A percentile compares a stretch with the other conserved stretches of the same genome.
phyloP scores from a whole-genome alignment of 108 stramenopile species.

The Thalassiosira profunda region DNA sequence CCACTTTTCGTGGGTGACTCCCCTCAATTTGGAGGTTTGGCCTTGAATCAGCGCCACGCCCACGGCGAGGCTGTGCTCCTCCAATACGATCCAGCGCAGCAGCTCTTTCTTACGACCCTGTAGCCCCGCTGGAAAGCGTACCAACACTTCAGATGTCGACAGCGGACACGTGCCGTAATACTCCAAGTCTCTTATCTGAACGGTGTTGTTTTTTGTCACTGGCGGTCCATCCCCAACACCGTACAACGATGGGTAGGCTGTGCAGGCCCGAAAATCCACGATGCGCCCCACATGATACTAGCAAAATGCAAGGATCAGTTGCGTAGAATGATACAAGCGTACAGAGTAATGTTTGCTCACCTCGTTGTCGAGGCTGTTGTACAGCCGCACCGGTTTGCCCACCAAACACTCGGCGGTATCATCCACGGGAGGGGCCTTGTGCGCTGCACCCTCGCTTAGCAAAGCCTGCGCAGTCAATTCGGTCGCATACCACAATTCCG shows the following conservation, averaged over 20 bases:
- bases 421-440: not conserved
- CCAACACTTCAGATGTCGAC: constrained; percentile 63
- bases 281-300: constrained; percentile 83
- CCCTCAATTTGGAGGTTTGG: constrained; percentile 17
- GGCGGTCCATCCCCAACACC: not conserved
- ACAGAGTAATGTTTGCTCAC: too few relatives aligned
- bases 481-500: constrained; percentile 42
- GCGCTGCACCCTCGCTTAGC: not conserved
- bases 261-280: constrained; percentile 50
- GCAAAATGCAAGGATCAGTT: too few relatives aligned
- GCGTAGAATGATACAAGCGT: too few relatives aligned
- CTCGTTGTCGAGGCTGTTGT: constrained; percentile 67
- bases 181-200: constrained; percentile 18
- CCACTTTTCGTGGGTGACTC: constrained; percentile 26
- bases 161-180: constrained; percentile 47
- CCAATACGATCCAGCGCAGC: constrained; percentile 71
- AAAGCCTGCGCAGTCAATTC: constrained; percentile 33
- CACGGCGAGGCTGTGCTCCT: constrained; percentile 81
- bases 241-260: constrained; percentile 16
- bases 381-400: constrained; percentile 67
- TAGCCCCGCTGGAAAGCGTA: constrained; percentile 68
- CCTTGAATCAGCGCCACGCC: constrained; percentile 55
- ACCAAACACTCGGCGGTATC: constrained; percentile 54
- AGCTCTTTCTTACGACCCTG: constrained; percentile 64
- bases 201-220: constrained; percentile 1